Evolutionary conservation across 2,329 filamentous ascomycete species (phyloP).

Genomic region (Xylariales sp.): DNA sequence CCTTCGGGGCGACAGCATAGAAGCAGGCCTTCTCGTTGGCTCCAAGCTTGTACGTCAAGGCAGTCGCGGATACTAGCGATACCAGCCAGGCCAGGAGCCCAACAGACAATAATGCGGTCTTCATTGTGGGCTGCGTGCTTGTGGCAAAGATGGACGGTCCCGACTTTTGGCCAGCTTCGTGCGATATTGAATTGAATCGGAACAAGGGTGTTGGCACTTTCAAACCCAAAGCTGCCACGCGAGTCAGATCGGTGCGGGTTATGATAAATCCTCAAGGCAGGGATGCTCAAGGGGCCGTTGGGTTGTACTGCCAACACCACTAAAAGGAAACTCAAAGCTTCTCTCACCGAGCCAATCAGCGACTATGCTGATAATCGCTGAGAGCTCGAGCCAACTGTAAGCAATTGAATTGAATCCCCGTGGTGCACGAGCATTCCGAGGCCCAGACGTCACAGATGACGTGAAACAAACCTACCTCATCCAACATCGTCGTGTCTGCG

Average conservation of each 20-base stretch:
- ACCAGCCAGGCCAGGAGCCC: constrained; percentile 68
- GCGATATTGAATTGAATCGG: constrained; percentile 1
- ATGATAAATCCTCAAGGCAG: constrained; percentile 10
- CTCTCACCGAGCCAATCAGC: neutral
- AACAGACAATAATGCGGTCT: constrained; percentile 54
- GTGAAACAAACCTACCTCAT: too few relatives aligned
- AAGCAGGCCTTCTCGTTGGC: constrained; percentile 97
- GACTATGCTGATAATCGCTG: neutral
- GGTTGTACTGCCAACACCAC: neutral
- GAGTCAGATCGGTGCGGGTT: constrained; percentile 9
- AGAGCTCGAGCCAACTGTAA: too few relatives aligned
- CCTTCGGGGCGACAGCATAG: constrained; percentile 73
- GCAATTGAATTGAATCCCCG: too few relatives aligned
- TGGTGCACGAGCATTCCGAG: too few relatives aligned
- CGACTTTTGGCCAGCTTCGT: constrained; percentile 18
- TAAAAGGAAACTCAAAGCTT: neutral
- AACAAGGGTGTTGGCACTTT: neutral
- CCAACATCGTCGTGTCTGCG: too few relatives aligned
- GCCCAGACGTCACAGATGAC: too few relatives aligned
- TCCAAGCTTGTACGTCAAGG: constrained; percentile 85
- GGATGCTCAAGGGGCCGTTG: neutral
- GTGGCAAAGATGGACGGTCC: constrained; percentile 14
- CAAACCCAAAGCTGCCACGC: constrained; percentile 9
- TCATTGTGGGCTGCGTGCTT: constrained; percentile 51
- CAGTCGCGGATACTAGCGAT: constrained; percentile 74